A percentile compares a stretch with the other conserved stretches of the same genome.
These are phyloP conservation scores for Pleurotus sapidus DNA, from an alignment of 768 basidiomycete genomes.

Conservation along the genomic window DNA sequence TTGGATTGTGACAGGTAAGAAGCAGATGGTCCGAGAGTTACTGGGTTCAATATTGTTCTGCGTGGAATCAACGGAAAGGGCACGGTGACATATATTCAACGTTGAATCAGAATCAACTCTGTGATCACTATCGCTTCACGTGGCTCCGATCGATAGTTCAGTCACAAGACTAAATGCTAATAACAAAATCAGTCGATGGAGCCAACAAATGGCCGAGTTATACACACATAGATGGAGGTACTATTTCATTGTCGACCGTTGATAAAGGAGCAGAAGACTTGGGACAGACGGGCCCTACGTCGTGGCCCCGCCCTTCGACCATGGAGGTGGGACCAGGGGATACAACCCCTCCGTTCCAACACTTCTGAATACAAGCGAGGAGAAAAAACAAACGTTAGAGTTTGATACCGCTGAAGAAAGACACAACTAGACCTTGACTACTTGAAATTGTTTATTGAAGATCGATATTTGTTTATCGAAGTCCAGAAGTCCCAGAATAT, in stretches of 20 bases:
- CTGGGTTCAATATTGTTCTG: no score
- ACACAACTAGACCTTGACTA: background rate
- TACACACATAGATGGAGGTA: background rate
- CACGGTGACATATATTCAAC: no score
- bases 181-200: no score
- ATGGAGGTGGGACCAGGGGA: background rate
- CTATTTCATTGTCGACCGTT: background rate
- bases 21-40: no score
- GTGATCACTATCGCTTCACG: no score
- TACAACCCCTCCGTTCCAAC: conserved; percentile 1
- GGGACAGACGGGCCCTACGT: background rate
- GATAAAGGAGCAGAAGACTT: background rate
- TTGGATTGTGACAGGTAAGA: no score
- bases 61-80: no score
- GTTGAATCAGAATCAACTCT: no score
- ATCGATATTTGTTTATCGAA: background rate
- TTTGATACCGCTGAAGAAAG: no score
- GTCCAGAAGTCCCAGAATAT: background rate
- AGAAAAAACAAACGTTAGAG: background rate
- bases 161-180: no score
- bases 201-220: background rate
- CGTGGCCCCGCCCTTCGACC: background rate
- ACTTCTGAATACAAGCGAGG: background rate
- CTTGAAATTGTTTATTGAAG: conserved; percentile 1
- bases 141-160: no score